Evolutionary conservation across 495 filamentous ascomycete genomes (phyloP).

Genomic region (Parmelia sp.): DNA sequence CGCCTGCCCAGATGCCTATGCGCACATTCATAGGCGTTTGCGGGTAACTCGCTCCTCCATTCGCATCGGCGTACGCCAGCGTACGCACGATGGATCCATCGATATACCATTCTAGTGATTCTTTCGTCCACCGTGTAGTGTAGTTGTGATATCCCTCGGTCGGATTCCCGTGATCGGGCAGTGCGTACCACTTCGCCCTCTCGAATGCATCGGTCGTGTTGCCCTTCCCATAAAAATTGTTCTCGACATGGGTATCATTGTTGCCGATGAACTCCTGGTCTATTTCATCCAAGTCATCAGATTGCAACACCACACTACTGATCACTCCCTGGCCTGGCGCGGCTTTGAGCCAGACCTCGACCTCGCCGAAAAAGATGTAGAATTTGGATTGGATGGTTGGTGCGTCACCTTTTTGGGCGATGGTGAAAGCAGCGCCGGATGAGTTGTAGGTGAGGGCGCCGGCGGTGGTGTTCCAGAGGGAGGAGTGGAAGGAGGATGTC

Average conservation of each 20-base stretch:
- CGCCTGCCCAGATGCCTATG: conserved; percentile 81
- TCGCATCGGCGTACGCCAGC: conserved; percentile 48
- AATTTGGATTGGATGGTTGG: conserved; percentile 69
- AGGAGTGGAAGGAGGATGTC: conserved; percentile 49
- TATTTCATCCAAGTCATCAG: conserved; percentile 89
- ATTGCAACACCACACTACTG: conserved; percentile 79
- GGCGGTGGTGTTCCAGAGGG: conserved; percentile 57
- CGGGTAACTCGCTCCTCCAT: conserved; percentile 66
- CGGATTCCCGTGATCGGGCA: conserved; percentile 38
- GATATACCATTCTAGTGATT: conserved; percentile 74
- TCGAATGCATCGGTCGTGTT: conserved; percentile 57
- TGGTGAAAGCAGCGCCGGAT: conserved; percentile 61
- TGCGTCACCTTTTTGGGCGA: conserved; percentile 58
- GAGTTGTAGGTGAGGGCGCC: conserved; percentile 32
- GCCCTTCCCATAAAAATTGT: conserved; percentile 93
- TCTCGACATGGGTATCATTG: conserved; percentile 60
- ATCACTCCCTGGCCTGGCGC: conserved; percentile 69
- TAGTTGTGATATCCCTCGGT: conserved; percentile 76
- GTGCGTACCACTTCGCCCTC: conserved; percentile 56
- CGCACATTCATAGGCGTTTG: conserved; percentile 87
- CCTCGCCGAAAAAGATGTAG: conserved; percentile 79
- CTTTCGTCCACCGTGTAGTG: conserved; percentile 77
- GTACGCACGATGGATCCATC: conserved; percentile 65
- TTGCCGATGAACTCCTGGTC: conserved; percentile 68
- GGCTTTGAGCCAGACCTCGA: conserved; percentile 65